These are phyloP conservation scores for Phytophthora citricola DNA, from an alignment of 352 stramenopile species.

Conservation along the genomic window DNA sequence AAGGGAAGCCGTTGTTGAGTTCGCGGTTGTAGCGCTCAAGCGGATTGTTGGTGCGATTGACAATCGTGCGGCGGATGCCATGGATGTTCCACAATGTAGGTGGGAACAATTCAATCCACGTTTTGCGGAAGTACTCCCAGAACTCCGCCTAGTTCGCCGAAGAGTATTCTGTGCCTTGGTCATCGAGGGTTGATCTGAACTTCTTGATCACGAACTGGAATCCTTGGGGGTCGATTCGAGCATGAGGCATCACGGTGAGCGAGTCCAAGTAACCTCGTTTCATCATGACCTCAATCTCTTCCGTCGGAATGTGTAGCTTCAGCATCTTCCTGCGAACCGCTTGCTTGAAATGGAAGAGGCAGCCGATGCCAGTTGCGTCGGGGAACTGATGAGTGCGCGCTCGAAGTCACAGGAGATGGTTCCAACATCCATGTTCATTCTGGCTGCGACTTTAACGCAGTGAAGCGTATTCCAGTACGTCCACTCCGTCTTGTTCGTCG, in stretches of 20 bases:
- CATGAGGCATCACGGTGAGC: conserved; percentile 2
- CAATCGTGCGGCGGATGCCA: conserved; percentile 13
- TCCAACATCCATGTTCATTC: conserved; percentile 8
- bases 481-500: not conserved
- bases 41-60: conserved; percentile 30
- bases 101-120: conserved; percentile 17
- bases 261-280: conserved; percentile 1
- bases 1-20: too few species aligned
- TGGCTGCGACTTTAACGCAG: conserved; percentile 5
- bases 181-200: not conserved
- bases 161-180: not conserved
- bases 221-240: not conserved
- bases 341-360: conserved; percentile 36
- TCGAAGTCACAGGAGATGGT: conserved; percentile 23
- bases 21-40: conserved; percentile 12
- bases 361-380: conserved; percentile 2
- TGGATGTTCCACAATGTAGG: conserved; percentile 20
- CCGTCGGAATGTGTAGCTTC: conserved; percentile 7
- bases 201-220: not conserved
- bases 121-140: conserved; percentile 25
- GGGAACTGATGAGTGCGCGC: conserved; percentile 22
- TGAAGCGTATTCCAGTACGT: conserved; percentile 24
- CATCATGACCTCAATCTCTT: conserved; percentile 4
- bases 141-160: not conserved
- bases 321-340: conserved; percentile 19